phyloP scores from a whole-genome alignment of 2,329 filamentous ascomycete species.

The Dactylellina cionopaga region DNA sequence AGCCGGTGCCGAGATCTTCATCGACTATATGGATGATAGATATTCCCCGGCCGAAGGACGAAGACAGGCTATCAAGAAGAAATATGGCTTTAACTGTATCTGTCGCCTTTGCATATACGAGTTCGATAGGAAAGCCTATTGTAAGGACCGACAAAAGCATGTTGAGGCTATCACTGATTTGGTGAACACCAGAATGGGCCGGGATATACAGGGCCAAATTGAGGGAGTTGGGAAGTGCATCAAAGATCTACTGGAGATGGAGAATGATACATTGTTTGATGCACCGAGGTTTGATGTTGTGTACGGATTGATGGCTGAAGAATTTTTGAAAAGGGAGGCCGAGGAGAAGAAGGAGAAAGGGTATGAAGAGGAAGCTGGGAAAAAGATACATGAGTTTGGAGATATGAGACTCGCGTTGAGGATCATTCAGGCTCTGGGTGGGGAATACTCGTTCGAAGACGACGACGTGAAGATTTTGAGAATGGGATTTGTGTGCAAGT shows the following conservation, averaged over 20 bases:
- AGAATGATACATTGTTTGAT: conserved; percentile 8
- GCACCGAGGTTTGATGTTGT: conserved; percentile 41
- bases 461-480: conserved; percentile 26
- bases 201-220: conserved; percentile 1
- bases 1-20: conserved; percentile 11
- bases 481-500: conserved; percentile 41
- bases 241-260: background rate
- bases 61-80: background rate
- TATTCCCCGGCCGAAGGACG: conserved; percentile 16
- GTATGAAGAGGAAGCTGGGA: background rate
- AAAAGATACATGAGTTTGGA: background rate
- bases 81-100: conserved; percentile 10
- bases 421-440: conserved; percentile 26
- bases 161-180: conserved; percentile 9
- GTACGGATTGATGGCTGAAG: conserved; percentile 35
- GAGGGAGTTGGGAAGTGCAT: conserved; percentile 13
- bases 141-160: background rate
- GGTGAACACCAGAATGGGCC: background rate
- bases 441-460: conserved; percentile 19
- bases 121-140: conserved; percentile 2
- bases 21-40: conserved; percentile 43
- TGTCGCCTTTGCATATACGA: conserved; percentile 32
- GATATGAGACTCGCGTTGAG: conserved; percentile 22
- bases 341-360: background rate
- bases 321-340: background rate